These are phyloP conservation scores for Sporothrix luriei DNA, from an alignment of 2,329 filamentous ascomycete species.

Conservation along the genomic window DNA sequence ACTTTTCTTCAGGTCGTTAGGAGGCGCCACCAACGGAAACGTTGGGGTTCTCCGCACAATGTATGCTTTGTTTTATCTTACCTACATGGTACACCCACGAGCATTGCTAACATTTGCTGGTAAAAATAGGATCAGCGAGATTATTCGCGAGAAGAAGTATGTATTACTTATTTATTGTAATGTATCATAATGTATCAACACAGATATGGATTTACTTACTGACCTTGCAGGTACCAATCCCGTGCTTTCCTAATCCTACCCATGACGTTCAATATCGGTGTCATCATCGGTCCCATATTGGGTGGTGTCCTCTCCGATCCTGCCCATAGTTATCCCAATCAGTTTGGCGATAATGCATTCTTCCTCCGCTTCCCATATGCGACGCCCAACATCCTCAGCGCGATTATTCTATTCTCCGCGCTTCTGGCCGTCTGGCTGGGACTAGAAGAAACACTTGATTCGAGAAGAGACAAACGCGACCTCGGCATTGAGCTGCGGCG, in stretches of 20 bases:
- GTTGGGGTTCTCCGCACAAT: constrained; percentile 75
- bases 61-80: constrained; percentile 42
- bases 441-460: constrained; percentile 58
- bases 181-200: background rate
- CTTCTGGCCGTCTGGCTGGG: constrained; percentile 52
- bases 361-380: constrained; percentile 57
- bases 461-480: constrained; percentile 48
- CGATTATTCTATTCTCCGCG: constrained; percentile 51
- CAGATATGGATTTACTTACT: background rate
- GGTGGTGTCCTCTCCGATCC: constrained; percentile 52
- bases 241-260: constrained; percentile 50
- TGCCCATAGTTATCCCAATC: constrained; percentile 46
- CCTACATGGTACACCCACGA: background rate
- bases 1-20: constrained; percentile 64
- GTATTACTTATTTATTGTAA: background rate
- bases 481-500: constrained; percentile 51
- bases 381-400: constrained; percentile 57
- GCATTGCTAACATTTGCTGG: background rate
- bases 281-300: constrained; percentile 61
- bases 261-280: constrained; percentile 73
- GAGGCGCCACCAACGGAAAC: constrained; percentile 72
- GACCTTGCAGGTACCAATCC: constrained; percentile 46
- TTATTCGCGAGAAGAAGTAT: constrained; percentile 49
- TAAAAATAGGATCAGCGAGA: constrained; percentile 48
- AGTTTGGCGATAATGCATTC: constrained; percentile 53